Evolutionary conservation across 1,284 basidiomycete species (phyloP).

Genomic region (Amylostereum areolatum): DNA sequence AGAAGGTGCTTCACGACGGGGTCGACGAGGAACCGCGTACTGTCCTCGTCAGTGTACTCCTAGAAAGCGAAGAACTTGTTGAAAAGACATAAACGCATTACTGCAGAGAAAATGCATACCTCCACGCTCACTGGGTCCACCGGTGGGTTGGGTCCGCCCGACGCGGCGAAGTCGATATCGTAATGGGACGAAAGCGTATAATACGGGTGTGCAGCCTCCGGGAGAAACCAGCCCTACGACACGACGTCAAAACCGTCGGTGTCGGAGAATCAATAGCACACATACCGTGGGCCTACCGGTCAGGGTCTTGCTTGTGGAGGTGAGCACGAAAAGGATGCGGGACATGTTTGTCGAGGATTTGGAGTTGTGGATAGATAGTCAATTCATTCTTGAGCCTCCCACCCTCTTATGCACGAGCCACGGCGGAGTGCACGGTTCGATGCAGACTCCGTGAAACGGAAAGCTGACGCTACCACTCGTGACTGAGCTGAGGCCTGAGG

Average conservation of each 20-base stretch:
- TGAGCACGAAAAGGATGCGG: conserved; percentile 62
- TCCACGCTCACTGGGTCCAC: conserved; percentile 50
- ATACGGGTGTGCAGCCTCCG: conserved; percentile 75
- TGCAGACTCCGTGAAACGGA: too few species aligned
- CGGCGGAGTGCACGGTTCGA: too few species aligned
- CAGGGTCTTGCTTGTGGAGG: conserved; percentile 55
- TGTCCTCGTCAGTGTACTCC: conserved; percentile 47
- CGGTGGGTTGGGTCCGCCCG: conserved; percentile 59
- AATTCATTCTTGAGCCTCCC: too few species aligned
- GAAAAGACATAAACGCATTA: not conserved
- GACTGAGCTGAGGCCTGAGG: too few species aligned
- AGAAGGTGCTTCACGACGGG: conserved; percentile 44
- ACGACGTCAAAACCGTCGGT: not conserved
- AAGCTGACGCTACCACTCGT: too few species aligned
- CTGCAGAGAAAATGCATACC: conserved; percentile 19
- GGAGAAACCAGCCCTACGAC: conserved; percentile 49
- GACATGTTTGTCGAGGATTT: conserved; percentile 5
- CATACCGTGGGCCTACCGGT: conserved; percentile 46
- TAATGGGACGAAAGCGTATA: conserved; percentile 47
- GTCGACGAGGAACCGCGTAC: conserved; percentile 53
- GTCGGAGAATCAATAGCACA: not conserved
- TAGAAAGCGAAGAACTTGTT: conserved; percentile 16
- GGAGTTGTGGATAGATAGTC: too few species aligned
- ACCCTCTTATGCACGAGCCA: too few species aligned
- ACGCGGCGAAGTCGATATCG: conserved; percentile 57